Evolutionary conservation across 2,329 filamentous ascomycete genomes (phyloP).

Genomic region (Monilinia laxa): DNA sequence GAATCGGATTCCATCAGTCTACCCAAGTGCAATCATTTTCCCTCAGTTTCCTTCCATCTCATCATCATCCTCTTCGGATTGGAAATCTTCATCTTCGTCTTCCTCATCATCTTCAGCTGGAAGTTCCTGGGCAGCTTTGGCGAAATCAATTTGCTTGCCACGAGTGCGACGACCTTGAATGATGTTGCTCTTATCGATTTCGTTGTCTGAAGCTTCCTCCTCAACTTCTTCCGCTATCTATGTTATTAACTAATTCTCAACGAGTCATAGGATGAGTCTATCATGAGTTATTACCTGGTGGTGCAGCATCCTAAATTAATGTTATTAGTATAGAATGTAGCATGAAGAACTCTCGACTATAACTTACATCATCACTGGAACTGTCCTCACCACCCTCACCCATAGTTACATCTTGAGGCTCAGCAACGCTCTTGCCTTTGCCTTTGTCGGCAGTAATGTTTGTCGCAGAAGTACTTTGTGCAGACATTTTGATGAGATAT

Average conservation of each 20-base stretch:
- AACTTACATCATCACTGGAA: conserved; percentile 60
- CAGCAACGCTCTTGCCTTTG: conserved; percentile 73
- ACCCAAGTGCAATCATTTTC: conserved; percentile 17
- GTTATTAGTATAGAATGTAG: conserved; percentile 22
- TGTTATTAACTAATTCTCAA: conserved; percentile 22
- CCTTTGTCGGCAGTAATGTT: conserved; percentile 64
- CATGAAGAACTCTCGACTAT: background rate
- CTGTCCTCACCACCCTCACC: conserved; percentile 57
- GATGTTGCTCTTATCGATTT: conserved; percentile 89
- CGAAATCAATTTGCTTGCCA: conserved; percentile 89
- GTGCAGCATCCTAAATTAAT: conserved; percentile 27
- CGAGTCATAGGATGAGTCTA: background rate
- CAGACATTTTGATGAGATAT: conserved; percentile 44
- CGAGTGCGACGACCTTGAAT: conserved; percentile 81
- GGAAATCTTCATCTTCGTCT: conserved; percentile 69
- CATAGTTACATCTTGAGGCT: conserved; percentile 61
- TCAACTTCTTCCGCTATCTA: conserved; percentile 60
- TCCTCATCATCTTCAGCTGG: conserved; percentile 74
- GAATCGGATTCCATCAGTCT: conserved; percentile 26
- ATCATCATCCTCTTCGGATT: conserved; percentile 61
- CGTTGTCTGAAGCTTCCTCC: conserved; percentile 80
- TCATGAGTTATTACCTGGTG: conserved; percentile 35
- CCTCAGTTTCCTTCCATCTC: conserved; percentile 62
- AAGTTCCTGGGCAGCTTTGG: conserved; percentile 80
- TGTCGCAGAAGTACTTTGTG: conserved; percentile 39